Percentiles rank a stretch among this genome's conserved stretches.
phyloP scores from a whole-genome alignment of 805 yeast species.

The Cyberlindnera samutprakarnensis region DNA sequence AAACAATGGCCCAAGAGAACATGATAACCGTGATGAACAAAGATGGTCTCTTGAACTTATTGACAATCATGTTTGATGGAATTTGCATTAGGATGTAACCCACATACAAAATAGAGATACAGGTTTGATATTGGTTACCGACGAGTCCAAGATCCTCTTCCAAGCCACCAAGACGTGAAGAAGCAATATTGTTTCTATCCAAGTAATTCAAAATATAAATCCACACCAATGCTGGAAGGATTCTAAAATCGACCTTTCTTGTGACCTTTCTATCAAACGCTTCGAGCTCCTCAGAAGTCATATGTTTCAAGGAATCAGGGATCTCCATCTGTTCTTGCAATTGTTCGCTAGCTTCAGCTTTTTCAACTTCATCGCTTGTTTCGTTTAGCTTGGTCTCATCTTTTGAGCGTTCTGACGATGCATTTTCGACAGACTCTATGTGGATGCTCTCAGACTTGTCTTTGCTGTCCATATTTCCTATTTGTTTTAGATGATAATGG shows the following conservation, averaged over 20 bases:
- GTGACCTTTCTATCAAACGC: constrained; percentile 35
- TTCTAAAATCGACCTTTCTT: constrained; percentile 40
- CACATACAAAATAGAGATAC: constrained; percentile 42
- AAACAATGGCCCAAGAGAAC: constrained; percentile 39
- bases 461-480: neutral
- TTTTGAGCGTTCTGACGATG: no score
- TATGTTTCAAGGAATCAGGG: constrained; percentile 18
- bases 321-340: constrained; percentile 8
- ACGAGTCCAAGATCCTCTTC: constrained; percentile 36
- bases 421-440: neutral
- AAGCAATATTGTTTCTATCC: constrained; percentile 43
- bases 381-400: no score
- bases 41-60: constrained; percentile 41
- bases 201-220: constrained; percentile 45
- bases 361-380: no score
- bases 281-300: constrained; percentile 34
- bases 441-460: neutral
- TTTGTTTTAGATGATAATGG: no score
- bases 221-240: constrained; percentile 41
- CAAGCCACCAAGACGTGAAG: constrained; percentile 41
- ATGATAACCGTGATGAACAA: constrained; percentile 40
- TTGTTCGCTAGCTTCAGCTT: constrained; percentile 8
- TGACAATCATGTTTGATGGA: constrained; percentile 38
- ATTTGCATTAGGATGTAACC: constrained; percentile 47
- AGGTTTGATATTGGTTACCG: constrained; percentile 40